Conservation (phyloP, 1,284 basidiomycete species). For the Polyporus tsugae region DNA sequence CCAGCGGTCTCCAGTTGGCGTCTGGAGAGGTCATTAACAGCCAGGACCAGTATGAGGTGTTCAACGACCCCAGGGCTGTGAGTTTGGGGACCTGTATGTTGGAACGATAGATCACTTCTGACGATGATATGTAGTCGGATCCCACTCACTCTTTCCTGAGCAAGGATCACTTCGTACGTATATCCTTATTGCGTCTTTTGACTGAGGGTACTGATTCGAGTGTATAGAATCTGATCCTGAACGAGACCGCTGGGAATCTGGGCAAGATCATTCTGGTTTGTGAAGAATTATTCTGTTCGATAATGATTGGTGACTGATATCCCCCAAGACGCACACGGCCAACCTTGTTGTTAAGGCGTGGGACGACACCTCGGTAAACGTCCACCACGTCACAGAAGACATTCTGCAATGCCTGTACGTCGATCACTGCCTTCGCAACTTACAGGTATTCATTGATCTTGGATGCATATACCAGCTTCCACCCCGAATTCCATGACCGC, state of each 20-base stretch:
- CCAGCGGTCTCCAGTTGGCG: constrained; percentile 62
- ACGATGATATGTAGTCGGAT: constrained; percentile 62
- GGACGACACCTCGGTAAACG: constrained; percentile 75
- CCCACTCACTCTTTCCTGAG: constrained; percentile 87
- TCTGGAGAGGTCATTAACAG: constrained; percentile 83
- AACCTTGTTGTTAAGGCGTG: constrained; percentile 81
- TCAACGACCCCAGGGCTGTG: constrained; percentile 80
- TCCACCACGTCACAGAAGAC: constrained; percentile 69
- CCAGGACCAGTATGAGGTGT: constrained; percentile 85
- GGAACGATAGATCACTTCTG: not conserved
- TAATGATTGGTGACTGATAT: constrained; percentile 11
- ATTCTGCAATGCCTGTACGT: constrained; percentile 78
- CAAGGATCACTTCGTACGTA: constrained; percentile 81
- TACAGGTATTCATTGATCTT: not conserved
- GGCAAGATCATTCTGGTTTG: constrained; percentile 74
- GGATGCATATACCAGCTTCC: constrained; percentile 61
- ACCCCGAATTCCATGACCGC: constrained; percentile 83
- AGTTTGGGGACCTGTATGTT: constrained; percentile 35
- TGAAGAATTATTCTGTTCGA: constrained; percentile 29
- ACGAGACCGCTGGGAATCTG: constrained; percentile 82
- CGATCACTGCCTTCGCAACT: not conserved
- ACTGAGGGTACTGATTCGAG: not conserved
- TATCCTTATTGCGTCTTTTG: constrained; percentile 3
- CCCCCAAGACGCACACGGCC: constrained; percentile 61
- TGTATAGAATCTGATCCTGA: constrained; percentile 71